Evolutionary conservation across 2,329 filamentous ascomycete genomes (phyloP), one percentile per base, ranked within the genome.

Genomic region (Fusarium tuaranense): DNA sequence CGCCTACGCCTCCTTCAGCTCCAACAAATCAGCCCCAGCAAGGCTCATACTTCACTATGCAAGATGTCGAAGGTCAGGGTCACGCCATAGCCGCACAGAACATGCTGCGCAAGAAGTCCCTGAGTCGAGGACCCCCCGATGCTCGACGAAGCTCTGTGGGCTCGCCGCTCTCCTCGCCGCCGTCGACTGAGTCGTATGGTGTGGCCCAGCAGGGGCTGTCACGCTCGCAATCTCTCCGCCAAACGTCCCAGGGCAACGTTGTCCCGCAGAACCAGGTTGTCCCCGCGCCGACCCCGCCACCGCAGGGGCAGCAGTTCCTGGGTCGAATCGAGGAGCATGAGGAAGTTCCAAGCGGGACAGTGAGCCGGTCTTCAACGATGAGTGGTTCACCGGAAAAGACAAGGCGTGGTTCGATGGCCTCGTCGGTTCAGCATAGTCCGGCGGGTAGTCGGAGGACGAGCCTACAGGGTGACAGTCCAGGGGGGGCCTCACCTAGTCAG

Each of bases 311-410:
- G 46, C 75, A 73, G 38, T 55, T 64, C n/a, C 64, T 80, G 0
- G 68, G 65, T 5, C 73, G 78, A 8, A 81, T 80, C 14, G 78
- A 79, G 38, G 79, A 80, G 60, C 70, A 77, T 3, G 76, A 79
- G 3, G 78, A 79, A 57, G 67, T 62, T 13, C n/a, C 69, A 3
- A 53, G 67, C 18, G n/a, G 53, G 27, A 65, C 69, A 4, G 67
- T 69, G 12, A 77, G 74, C 20, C 69, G 72, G 2, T 75, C 78
- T 5, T 76, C 78, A 2, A 69, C 77, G 2, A 41, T 65, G 27
- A 77, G 67, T 38, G 58, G 70, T 6, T 68, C 71, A 2, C 63
- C 61, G 2, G 71, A 63, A 10, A 63, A 69, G 6, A 70, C 73
- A 9, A 62, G 73, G 30, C 71, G 70, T 6, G 72, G 63, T 6